Evolutionary conservation across 148 eudicot species (phyloP).

Genomic region (Fagopyrum homotropicum): DNA sequence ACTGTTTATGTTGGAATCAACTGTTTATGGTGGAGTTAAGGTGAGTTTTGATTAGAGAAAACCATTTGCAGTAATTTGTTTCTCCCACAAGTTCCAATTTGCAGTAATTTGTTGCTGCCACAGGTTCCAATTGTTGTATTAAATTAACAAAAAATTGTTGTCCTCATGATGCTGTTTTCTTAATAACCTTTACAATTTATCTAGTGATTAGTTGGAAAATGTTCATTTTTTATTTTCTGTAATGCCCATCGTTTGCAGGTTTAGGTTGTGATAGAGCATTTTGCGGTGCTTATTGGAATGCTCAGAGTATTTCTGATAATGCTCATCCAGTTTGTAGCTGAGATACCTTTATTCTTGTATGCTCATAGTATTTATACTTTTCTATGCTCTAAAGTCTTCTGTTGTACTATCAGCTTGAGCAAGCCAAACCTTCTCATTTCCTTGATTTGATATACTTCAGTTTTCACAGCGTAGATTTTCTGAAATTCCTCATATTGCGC

Average conservation of each 20-base stretch:
- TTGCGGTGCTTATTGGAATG: slow-evolving; percentile 90
- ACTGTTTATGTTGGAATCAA: too few relatives aligned
- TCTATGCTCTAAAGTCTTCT: neutral
- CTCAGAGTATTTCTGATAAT: slow-evolving; percentile 33
- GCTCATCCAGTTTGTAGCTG: slow-evolving; percentile 46
- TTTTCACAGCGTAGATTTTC: slow-evolving; percentile 42
- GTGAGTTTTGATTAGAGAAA: too few relatives aligned
- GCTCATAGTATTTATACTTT: slow-evolving; percentile 14
- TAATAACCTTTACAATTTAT: too few relatives aligned
- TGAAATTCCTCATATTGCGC: slow-evolving; percentile 52
- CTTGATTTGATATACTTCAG: slow-evolving; percentile 25
- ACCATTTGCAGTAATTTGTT: too few relatives aligned
- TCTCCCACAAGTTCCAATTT: too few relatives aligned
- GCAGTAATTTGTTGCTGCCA: too few relatives aligned
- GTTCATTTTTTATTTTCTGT: too few relatives aligned
- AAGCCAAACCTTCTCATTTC: neutral
- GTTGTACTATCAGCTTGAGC: neutral
- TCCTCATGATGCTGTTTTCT: too few relatives aligned
- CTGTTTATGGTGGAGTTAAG: too few relatives aligned
- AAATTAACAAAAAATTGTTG: too few relatives aligned
- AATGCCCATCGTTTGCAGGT: slow-evolving; percentile 36
- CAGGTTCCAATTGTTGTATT: too few relatives aligned
- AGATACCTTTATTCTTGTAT: slow-evolving; percentile 71
- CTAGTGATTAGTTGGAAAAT: too few relatives aligned
- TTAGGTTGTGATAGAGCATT: slow-evolving; percentile 85